Base-by-base conservation (phyloP, 352 stramenopile genomes). In the Pythium vanterpoolii region DNA sequence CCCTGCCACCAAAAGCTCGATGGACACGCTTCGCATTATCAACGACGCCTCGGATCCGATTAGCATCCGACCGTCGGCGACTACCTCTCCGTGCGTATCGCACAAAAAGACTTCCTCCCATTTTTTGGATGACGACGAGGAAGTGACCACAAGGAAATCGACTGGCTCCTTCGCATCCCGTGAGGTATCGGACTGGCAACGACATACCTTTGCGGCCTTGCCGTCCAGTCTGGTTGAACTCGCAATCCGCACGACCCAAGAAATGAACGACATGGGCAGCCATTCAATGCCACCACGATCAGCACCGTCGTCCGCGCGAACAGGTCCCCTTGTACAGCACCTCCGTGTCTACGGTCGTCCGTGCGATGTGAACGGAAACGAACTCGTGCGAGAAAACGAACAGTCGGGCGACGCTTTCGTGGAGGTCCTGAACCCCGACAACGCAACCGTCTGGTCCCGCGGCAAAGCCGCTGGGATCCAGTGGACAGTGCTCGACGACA, bases 401-500 rank as follows among this genome's bases (percentile, higher is more conserved):
- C 51, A 19, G 21, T 42, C 75, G 4, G 82, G 79, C 6, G 63
- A 54, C 0, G 45, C 68, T 6, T 63, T 93, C 18, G 56, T 87
- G 7, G 65, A 67, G 7, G 55, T 91, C 0, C 27, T 70, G 18
- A 62, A 71, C 26, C 84, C 84, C 4, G 63, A 70, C 18, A 14
- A 53, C 0, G 68, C 69, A 27, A 86, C 76, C 6, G 71, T 87
- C n/a, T 95, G 85, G 85, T 86, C 76, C 23, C 77, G 85, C 28
- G 85, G 85, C 33, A 79, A 83, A 44, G 71, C 80, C 3, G 81
- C 86, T 16, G 57, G 60, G n/a, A 87, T 95, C 24, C 71, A 88
- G 69, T 95, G 85, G 85, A 76, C 73, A 19, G 74, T 89, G 27
- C 54, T 90, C 30, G 85, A 95, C 44, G 28, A 38, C 1, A 59